phyloP scores from a whole-genome alignment of 2,329 filamentous ascomycete genomes.

The Sclerotinia glacialis region DNA sequence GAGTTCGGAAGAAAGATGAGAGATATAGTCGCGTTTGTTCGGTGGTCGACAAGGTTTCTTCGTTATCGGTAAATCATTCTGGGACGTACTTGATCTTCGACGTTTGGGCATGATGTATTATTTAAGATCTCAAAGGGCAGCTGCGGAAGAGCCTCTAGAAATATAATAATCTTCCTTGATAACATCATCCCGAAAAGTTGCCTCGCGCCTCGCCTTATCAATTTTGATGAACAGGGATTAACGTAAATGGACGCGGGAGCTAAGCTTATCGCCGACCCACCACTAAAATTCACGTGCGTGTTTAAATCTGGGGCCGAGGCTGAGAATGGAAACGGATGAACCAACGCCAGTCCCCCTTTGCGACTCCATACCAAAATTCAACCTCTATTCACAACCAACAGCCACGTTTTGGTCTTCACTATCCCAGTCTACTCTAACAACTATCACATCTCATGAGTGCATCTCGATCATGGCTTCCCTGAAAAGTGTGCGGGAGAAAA shows the following conservation, averaged over 20 bases:
- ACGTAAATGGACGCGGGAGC: background rate
- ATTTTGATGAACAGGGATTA: conserved; percentile 9
- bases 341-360: conserved; percentile 14
- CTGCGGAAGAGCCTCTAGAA: background rate
- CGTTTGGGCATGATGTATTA: conserved; percentile 30
- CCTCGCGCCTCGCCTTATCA: conserved; percentile 17
- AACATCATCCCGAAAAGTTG: background rate
- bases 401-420: background rate
- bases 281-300: conserved; percentile 20
- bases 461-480: conserved; percentile 23
- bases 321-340: conserved; percentile 13
- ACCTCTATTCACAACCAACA: conserved; percentile 8
- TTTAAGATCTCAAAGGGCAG: background rate
- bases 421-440: background rate
- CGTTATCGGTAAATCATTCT: background rate
- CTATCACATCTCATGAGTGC: conserved; percentile 1
- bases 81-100: conserved; percentile 28
- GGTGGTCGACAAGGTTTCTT: conserved; percentile 29
- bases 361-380: conserved; percentile 3
- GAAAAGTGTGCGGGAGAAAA: conserved; percentile 23
- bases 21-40: conserved; percentile 58
- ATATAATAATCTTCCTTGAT: background rate
- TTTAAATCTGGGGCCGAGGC: conserved; percentile 18
- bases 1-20: conserved; percentile 79
- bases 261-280: conserved; percentile 17